These are phyloP conservation scores for Vaccinium vitisidaea DNA, from an alignment of 148 eudicot genomes.

Conservation along the genomic window DNA sequence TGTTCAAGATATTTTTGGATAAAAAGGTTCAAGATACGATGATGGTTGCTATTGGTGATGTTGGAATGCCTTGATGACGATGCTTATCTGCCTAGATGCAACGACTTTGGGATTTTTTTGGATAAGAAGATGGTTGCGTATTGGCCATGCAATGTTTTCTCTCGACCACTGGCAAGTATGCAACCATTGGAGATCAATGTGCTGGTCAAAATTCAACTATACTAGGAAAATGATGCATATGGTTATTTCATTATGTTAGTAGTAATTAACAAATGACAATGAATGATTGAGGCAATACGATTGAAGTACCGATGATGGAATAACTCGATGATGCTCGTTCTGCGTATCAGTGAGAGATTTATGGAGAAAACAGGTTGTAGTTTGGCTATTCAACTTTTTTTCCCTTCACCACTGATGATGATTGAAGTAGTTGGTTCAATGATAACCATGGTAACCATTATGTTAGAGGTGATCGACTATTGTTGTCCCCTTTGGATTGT, in stretches of 20 bases:
- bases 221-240: neutral
- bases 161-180: neutral
- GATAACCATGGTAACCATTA: neutral
- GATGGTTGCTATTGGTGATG: neutral
- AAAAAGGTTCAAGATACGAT: neutral
- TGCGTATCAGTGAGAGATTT: neutral
- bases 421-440: neutral
- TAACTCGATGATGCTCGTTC: neutral
- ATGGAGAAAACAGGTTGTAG: neutral
- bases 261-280: neutral
- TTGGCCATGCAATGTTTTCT: neutral
- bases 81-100: neutral
- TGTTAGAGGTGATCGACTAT: neutral
- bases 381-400: neutral
- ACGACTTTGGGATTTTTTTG: neutral
- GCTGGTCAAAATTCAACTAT: neutral
- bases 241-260: neutral
- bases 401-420: neutral
- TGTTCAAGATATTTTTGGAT: no score
- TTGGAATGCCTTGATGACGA: no score
- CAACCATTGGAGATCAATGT: neutral
- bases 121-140: neutral
- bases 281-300: neutral
- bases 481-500: neutral
- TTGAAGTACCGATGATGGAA: neutral